phyloP scores from a whole-genome alignment of 2,329 filamentous ascomycete genomes.

The Paecilomyces sp. region DNA sequence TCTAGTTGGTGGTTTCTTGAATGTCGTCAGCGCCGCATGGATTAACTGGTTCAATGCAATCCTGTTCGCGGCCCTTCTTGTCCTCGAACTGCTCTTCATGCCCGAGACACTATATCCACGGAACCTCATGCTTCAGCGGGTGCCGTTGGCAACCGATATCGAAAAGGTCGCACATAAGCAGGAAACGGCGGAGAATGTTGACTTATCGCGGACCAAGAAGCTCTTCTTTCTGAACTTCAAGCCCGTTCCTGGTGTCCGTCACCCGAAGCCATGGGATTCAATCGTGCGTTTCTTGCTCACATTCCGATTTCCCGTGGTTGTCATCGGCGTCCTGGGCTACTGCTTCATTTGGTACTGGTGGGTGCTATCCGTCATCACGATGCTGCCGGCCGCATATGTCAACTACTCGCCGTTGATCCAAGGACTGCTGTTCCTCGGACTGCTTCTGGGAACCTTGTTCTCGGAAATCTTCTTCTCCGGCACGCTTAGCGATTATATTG shows the following conservation, averaged over 20 bases:
- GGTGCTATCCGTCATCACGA: conserved; percentile 47
- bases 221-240: conserved; percentile 40
- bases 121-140: conserved; percentile 38
- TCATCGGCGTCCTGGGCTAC: conserved; percentile 42
- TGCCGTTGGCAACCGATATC: conserved; percentile 21
- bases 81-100: conserved; percentile 44
- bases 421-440: conserved; percentile 47
- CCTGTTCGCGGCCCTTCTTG: conserved; percentile 42
- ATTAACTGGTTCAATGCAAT: conserved; percentile 51
- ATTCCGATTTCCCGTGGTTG: conserved; percentile 41
- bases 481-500: conserved; percentile 45
- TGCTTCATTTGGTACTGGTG: conserved; percentile 54
- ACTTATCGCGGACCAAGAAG: conserved; percentile 32
- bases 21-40: conserved; percentile 43
- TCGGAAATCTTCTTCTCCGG: conserved; percentile 49
- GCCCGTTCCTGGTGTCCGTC: conserved; percentile 45
- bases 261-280: conserved; percentile 44
- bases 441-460: conserved; percentile 47
- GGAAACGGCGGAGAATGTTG: conserved; percentile 7
- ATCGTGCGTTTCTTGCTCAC: conserved; percentile 40
- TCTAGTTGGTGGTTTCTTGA: conserved; percentile 46
- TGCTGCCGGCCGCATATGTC: conserved; percentile 47
- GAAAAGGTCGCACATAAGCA: conserved; percentile 19
- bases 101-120: conserved; percentile 53
- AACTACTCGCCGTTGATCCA: conserved; percentile 44